Conservation (phyloP, 1,139 yeast genomes). For the Saccharomyces pastorianus region DNA sequence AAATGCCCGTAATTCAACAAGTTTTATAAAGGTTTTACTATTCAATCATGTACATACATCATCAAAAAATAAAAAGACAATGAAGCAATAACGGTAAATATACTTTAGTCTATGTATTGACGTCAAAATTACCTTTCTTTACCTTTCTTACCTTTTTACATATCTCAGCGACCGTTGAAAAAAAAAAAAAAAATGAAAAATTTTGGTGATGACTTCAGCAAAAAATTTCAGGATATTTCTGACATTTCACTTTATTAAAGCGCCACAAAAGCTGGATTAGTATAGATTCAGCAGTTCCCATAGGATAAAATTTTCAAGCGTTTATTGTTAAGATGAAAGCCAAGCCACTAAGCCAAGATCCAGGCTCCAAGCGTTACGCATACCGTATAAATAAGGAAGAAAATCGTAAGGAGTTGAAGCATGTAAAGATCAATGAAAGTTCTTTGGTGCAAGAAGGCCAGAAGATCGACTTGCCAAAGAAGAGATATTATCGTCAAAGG, state of each 20-base stretch:
- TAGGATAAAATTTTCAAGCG: background rate
- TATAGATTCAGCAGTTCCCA: background rate
- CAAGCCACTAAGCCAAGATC: slow-evolving; percentile 20
- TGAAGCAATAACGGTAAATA: background rate
- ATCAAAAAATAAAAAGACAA: background rate
- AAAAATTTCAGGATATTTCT: background rate
- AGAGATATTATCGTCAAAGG: slow-evolving; percentile 87
- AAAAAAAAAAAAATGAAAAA: background rate
- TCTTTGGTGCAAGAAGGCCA: slow-evolving; percentile 12
- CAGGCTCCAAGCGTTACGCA: slow-evolving; percentile 28
- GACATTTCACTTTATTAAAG: background rate
- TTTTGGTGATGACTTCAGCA: background rate
- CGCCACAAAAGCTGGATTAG: background rate
- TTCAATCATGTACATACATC: background rate
- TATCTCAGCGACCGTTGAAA: background rate
- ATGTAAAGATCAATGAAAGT: slow-evolving; percentile 30
- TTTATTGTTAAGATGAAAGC: slow-evolving; percentile 14
- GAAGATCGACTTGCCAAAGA: slow-evolving; percentile 56
- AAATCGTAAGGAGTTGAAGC: slow-evolving; percentile 35
- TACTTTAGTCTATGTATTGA: background rate
- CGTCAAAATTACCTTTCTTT: background rate
- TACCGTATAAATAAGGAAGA: slow-evolving; percentile 32
- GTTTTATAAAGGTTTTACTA: background rate
- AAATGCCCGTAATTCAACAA: background rate
- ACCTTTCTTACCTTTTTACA: background rate